Evolutionary conservation across 208 protist genomes (phyloP).

Genomic region (Leishmania lainsoni): DNA sequence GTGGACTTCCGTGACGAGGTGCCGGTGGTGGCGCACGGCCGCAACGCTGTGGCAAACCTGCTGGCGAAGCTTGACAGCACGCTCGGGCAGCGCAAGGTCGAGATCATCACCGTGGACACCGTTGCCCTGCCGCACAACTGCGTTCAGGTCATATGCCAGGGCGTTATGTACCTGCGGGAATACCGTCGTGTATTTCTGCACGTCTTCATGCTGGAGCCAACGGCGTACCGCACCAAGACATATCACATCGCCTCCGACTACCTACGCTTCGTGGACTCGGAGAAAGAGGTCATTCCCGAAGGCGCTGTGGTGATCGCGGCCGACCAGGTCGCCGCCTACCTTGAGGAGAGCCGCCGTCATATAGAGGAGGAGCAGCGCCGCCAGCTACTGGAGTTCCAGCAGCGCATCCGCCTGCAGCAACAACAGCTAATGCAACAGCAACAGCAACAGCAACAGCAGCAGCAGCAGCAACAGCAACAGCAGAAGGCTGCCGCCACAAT

Average conservation of each 20-base stretch:
- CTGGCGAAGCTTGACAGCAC: constrained; percentile 51
- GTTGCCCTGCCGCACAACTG: constrained; percentile 62
- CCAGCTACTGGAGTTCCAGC: constrained; percentile 35
- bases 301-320: constrained; percentile 62
- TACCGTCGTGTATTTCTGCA: constrained; percentile 68
- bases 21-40: constrained; percentile 53
- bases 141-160: constrained; percentile 76
- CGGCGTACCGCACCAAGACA: constrained; percentile 69
- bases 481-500: constrained; percentile 10
- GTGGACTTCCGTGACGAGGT: constrained; percentile 60
- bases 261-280: constrained; percentile 69
- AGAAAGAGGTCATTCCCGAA: constrained; percentile 74
- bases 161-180: constrained; percentile 67
- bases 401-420: constrained; percentile 36
- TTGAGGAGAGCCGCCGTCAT: constrained; percentile 31
- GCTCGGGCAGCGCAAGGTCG: constrained; percentile 74
- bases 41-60: constrained; percentile 50
- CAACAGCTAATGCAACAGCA: constrained; percentile 28
- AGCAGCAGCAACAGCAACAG: constrained; percentile 28
- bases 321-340: constrained; percentile 62
- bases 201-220: constrained; percentile 81
- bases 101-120: constrained; percentile 79
- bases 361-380: constrained; percentile 42
- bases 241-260: constrained; percentile 87
- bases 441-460: constrained; percentile 28